These are phyloP conservation scores for Penicillium chermesinum DNA, from an alignment of 495 filamentous ascomycete species.

Conservation along the genomic window DNA sequence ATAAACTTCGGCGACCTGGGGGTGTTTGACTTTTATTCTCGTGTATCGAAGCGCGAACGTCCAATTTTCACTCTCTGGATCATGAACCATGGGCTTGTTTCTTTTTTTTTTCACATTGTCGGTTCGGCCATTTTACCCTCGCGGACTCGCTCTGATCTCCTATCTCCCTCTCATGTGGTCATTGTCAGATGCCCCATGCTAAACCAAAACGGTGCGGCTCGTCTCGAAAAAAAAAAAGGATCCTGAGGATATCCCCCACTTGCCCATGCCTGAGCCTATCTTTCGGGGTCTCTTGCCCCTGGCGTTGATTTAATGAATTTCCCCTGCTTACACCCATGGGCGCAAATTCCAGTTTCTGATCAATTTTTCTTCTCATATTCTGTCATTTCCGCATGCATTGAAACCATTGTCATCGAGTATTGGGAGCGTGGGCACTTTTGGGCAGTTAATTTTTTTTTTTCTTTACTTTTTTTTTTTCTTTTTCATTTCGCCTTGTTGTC, in stretches of 20 bases:
- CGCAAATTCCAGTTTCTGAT: constrained; percentile 12
- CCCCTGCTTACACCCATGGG: constrained; percentile 13
- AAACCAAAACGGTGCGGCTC: constrained; percentile 16
- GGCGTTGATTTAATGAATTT: constrained; percentile 26
- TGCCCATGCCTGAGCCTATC: constrained; percentile 3
- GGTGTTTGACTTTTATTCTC: constrained; percentile 16
- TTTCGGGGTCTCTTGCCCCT: constrained; percentile 4
- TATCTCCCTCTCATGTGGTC: not conserved
- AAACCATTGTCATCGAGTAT: constrained; percentile 30
- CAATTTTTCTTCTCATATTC: constrained; percentile 16
- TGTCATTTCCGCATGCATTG: constrained; percentile 27
- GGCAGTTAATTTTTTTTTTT: constrained; percentile 23
- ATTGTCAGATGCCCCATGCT: constrained; percentile 1
- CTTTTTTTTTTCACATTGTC: not conserved
- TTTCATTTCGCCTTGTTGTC: constrained; percentile 16
- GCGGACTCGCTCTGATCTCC: constrained; percentile 7
- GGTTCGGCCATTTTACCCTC: not conserved
- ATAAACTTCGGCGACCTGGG: constrained; percentile 24
- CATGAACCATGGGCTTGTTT: not conserved
- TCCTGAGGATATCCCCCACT: constrained; percentile 6
- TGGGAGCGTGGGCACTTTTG: constrained; percentile 29
- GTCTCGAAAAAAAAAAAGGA: constrained; percentile 4
- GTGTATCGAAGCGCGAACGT: not conserved
- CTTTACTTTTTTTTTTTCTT: constrained; percentile 24
- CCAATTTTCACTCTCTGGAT: not conserved